A percentile compares a stretch with the other conserved stretches of the same genome.
phyloP scores from a whole-genome alignment of 805 yeast genomes.

The Ogataea trehalophila region DNA sequence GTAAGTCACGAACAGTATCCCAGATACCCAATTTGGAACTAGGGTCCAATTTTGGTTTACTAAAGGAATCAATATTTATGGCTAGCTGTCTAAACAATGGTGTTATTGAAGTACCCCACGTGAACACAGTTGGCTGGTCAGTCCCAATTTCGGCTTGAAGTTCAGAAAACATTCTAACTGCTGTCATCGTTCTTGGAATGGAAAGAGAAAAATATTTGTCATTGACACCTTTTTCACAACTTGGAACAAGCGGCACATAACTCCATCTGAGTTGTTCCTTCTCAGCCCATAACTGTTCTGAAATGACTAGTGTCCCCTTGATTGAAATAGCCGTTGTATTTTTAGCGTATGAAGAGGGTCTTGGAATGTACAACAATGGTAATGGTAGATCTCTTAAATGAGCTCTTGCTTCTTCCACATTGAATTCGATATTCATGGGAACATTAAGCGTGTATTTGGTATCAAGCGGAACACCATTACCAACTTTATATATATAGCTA shows the following conservation, averaged over 20 bases:
- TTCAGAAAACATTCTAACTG: constrained; percentile 68
- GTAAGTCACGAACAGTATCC: constrained; percentile 76
- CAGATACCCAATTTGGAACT: constrained; percentile 84
- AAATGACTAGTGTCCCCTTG: constrained; percentile 61
- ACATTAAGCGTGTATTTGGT: constrained; percentile 62
- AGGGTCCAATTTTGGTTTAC: constrained; percentile 87
- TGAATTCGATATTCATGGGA: constrained; percentile 57
- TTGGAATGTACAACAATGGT: constrained; percentile 73
- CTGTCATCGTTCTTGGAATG: constrained; percentile 71
- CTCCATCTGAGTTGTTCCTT: constrained; percentile 53
- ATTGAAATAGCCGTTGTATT: constrained; percentile 26
- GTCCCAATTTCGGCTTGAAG: constrained; percentile 53
- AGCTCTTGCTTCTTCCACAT: constrained; percentile 55
- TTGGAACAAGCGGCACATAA: constrained; percentile 56
- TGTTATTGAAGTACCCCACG: constrained; percentile 71
- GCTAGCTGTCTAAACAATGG: constrained; percentile 80
- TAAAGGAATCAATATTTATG: constrained; percentile 72
- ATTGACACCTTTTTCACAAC: constrained; percentile 31
- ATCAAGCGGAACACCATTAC: constrained; percentile 78
- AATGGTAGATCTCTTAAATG: constrained; percentile 84
- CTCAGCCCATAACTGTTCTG: constrained; percentile 55
- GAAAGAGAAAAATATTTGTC: constrained; percentile 47
- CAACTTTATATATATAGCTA: constrained; percentile 62
- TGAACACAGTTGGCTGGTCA: constrained; percentile 53
- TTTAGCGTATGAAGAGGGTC: constrained; percentile 5